Conservation (phyloP, 805 yeast genomes). For the Candida namnaoensis region DNA sequence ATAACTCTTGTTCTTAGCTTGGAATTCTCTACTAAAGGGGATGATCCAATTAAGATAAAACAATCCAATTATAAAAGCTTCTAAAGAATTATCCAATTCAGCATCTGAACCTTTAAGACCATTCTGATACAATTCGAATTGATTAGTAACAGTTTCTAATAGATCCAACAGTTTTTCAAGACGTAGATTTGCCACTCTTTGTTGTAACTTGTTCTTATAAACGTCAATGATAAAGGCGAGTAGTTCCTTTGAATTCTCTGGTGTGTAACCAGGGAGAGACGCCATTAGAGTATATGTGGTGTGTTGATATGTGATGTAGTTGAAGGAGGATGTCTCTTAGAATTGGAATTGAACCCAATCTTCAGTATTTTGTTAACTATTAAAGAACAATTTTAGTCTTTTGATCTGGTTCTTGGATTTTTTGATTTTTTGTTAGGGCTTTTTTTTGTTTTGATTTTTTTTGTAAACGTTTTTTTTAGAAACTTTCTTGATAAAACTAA, state of each 20-base stretch:
- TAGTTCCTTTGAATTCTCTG: slow-evolving; percentile 30
- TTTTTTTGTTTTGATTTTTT: too few relatives aligned
- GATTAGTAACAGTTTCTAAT: slow-evolving; percentile 25
- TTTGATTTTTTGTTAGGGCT: too few relatives aligned
- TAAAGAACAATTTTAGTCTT: too few relatives aligned
- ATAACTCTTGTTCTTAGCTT: slow-evolving; percentile 28
- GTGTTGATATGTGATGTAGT: too few relatives aligned
- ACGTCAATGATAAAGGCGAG: slow-evolving; percentile 18
- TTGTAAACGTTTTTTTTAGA: too few relatives aligned
- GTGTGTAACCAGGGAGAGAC: slow-evolving; percentile 18
- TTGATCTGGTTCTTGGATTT: too few relatives aligned
- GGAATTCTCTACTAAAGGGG: slow-evolving; percentile 31
- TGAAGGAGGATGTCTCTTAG: too few relatives aligned
- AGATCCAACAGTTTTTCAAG: slow-evolving; percentile 26
- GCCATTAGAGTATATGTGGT: not conserved
- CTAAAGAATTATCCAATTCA: slow-evolving; percentile 19
- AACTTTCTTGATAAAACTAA: too few relatives aligned
- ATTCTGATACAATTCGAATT: slow-evolving; percentile 22
- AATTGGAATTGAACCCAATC: too few relatives aligned
- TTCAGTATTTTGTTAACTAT: too few relatives aligned
- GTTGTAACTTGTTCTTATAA: slow-evolving; percentile 24
- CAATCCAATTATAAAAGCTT: slow-evolving; percentile 26
- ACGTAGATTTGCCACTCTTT: slow-evolving; percentile 20
- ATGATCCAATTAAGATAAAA: slow-evolving; percentile 26
- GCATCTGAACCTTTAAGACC: slow-evolving; percentile 7